Percentiles rank a stretch among this genome's conserved stretches.
phyloP scores from a whole-genome alignment of 176 grass and related monocot genomes.

The Bolboschoenus planiculmis region DNA sequence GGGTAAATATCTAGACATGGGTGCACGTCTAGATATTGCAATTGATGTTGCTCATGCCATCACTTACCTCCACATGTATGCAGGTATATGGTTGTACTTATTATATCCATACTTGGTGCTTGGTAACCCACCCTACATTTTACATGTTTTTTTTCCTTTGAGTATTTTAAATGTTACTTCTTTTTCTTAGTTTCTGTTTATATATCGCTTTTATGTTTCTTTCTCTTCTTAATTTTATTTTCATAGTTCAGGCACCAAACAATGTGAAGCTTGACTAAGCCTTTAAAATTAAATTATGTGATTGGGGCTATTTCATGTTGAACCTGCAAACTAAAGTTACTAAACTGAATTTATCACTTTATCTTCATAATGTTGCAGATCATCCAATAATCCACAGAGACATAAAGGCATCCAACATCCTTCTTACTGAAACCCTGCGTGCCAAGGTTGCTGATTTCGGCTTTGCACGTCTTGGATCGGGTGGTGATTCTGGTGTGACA shows the following conservation, averaged over 20 bases:
- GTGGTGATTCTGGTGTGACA: slow-evolving; percentile 17
- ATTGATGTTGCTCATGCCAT: slow-evolving; percentile 87
- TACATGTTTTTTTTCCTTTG: no score
- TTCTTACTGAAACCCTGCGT: slow-evolving; percentile 66
- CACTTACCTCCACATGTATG: slow-evolving; percentile 92
- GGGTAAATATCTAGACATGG: slow-evolving; percentile 46
- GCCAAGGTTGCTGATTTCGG: slow-evolving; percentile 98
- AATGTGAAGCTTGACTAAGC: not conserved
- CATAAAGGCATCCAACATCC: slow-evolving; percentile 53
- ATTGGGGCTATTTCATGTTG: not conserved
- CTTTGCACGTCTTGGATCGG: slow-evolving; percentile 56
- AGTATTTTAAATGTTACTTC: not conserved
- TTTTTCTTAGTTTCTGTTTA: not conserved
- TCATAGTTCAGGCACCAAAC: not conserved
- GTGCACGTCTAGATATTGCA: slow-evolving; percentile 58
- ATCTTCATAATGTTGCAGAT: slow-evolving; percentile 31
- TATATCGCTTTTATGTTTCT: not conserved
- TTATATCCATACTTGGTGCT: not conserved
- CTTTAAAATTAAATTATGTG: not conserved
- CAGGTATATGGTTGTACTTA: slow-evolving; percentile 26
- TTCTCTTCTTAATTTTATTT: not conserved
- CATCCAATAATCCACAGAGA: slow-evolving; percentile 60
- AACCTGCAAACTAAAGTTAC: not conserved
- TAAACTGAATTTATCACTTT: not conserved
- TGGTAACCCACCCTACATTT: not conserved